These are phyloP conservation scores for Flaveria bidentis DNA, from an alignment of 129 eudicot genomes.

Conservation along the genomic window DNA sequence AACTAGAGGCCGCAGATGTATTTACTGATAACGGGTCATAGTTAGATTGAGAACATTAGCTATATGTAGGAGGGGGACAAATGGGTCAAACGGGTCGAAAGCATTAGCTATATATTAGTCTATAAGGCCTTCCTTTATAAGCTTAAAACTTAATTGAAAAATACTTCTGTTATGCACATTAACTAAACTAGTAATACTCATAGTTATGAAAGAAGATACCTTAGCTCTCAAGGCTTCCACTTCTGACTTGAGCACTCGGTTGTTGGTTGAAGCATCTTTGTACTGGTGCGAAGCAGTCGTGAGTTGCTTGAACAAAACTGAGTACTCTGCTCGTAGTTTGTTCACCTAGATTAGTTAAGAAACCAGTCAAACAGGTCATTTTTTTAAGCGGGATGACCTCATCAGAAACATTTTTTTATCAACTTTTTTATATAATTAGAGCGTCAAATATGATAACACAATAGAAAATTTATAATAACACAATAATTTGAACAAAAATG, in stretches of 20 bases:
- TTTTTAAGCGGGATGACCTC: background rate
- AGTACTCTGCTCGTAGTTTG: conserved; percentile 60
- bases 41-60: background rate
- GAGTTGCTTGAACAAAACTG: conserved; percentile 67
- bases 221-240: conserved; percentile 98
- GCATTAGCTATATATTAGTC: no score
- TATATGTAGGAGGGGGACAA: background rate
- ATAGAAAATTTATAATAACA: background rate
- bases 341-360: conserved; percentile 51
- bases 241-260: conserved; percentile 88
- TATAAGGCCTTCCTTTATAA: background rate
- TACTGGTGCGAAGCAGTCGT: conserved; percentile 74
- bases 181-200: background rate
- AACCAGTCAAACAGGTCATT: background rate
- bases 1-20: no score
- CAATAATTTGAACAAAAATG: background rate
- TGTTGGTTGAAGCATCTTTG: conserved; percentile 78
- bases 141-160: background rate
- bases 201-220: conserved; percentile 43
- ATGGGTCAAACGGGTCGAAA: conserved; percentile 5
- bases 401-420: background rate
- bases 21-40: background rate
- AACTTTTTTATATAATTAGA: background rate
- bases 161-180: background rate
- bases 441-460: background rate